phyloP scores from a whole-genome alignment of 371 early-diverging fungal genomes.

The Apophysomyces sp. region DNA sequence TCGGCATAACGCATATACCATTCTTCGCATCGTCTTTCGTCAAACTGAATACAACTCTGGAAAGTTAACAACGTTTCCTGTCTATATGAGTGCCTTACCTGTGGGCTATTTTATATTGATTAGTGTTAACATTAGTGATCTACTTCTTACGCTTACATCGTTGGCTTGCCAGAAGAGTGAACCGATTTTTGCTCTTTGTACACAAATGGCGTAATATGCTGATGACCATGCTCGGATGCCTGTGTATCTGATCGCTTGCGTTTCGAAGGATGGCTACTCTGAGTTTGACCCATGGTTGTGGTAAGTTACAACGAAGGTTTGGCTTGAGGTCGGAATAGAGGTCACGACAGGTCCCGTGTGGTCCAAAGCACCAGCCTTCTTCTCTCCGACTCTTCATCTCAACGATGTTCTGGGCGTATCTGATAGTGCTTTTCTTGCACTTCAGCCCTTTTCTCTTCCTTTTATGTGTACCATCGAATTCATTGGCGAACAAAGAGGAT shows the following conservation, averaged over 20 bases:
- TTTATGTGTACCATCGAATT: not conserved
- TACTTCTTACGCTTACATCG: not conserved
- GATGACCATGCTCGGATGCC: not conserved
- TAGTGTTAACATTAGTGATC: not conserved
- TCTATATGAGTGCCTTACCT: not conserved
- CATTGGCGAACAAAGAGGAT: not conserved
- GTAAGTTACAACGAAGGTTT: not conserved
- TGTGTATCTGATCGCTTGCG: not conserved
- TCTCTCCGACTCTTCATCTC: not conserved
- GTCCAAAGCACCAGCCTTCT: not conserved
- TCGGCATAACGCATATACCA: slow-evolving; percentile 41
- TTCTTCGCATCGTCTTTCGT: slow-evolving; percentile 30
- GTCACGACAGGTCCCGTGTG: not conserved
- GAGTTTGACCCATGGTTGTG: slow-evolving; percentile 4
- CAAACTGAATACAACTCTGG: slow-evolving; percentile 22
- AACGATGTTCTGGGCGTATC: not conserved
- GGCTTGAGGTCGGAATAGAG: not conserved
- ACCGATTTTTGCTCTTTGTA: not conserved
- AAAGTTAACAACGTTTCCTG: not conserved
- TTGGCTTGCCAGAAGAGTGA: not conserved
- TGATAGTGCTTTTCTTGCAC: not conserved
- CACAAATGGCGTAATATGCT: not conserved
- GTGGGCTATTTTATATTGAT: not conserved
- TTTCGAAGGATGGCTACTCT: slow-evolving; percentile 1
- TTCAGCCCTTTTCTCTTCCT: not conserved